Evolutionary conservation across 2,329 filamentous ascomycete species (phyloP).

Genomic region (Cladophialophora carrionii): DNA sequence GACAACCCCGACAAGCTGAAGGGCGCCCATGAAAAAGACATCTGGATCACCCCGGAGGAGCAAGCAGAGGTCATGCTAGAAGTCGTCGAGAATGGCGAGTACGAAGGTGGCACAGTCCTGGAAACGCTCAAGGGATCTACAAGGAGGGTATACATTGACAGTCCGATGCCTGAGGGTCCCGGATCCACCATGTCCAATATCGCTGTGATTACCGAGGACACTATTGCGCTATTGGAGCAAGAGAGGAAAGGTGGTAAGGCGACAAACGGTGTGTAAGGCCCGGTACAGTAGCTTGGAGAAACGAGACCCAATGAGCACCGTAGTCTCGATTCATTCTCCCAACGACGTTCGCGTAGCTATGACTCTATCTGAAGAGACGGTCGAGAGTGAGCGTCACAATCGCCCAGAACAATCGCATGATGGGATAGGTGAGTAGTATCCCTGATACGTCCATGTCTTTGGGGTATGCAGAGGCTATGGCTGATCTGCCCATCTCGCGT

Average conservation of each 20-base stretch:
- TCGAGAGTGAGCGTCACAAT: neutral
- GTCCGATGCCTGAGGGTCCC: constrained; percentile 15
- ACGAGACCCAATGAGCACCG: neutral
- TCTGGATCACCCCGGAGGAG: constrained; percentile 64
- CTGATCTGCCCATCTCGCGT: neutral
- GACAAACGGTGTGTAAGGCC: constrained; percentile 2
- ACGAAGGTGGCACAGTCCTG: constrained; percentile 53
- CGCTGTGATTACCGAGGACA: constrained; percentile 6
- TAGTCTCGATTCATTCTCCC: neutral
- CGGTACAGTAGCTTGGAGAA: neutral
- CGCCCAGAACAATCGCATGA: neutral
- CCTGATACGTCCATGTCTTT: neutral
- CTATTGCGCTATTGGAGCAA: constrained; percentile 14
- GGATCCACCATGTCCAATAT: constrained; percentile 14
- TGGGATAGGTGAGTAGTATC: neutral
- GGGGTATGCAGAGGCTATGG: neutral
- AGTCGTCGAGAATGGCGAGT: constrained; percentile 48
- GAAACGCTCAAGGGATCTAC: constrained; percentile 59
- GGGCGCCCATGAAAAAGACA: constrained; percentile 55
- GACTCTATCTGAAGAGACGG: neutral
- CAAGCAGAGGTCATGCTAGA: constrained; percentile 53
- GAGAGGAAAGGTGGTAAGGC: constrained; percentile 10
- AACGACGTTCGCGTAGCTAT: neutral
- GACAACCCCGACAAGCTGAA: constrained; percentile 63
- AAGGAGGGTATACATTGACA: constrained; percentile 49